Base-by-base conservation (phyloP, 495 filamentous ascomycete genomes). In the Podospora fimiseda region DNA sequence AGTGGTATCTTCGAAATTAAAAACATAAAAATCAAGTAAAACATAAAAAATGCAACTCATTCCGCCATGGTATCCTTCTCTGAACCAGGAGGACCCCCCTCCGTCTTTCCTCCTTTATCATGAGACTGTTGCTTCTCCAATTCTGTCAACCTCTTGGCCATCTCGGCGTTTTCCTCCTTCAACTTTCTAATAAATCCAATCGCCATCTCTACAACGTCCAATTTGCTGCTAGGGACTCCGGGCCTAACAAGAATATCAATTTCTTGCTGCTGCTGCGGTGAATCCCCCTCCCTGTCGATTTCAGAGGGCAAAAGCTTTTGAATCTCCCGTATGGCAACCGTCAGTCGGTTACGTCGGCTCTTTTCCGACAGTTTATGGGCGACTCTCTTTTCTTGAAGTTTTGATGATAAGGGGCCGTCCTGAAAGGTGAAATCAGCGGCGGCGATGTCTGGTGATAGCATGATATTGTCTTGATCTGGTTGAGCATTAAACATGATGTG, bases 341-440 rank as follows among this genome's bases (percentile, higher is more conserved):
- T 65, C 14, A 65, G 44, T 13, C 64, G 30, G n/a, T 62, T 67
- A 40, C 64, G 53, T 2, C 64, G 48, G 11, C 41, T 61, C 56
- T 67, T 67, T 58, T 67, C 64, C 5, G 64, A 67, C n/a, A 67
- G 52, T 52, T 65, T 67, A 52, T 67, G 64, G 8, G 62, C 64
- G 13, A 67, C 58, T 9, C 60, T 51, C 27, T 63, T 63, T 16
- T 58, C 62, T 19, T 58, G 50, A 11, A 58, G 33, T 45, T 61
- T 59, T 13, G 51, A 39, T 9, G 50, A 38, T 8, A 56, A 50
- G 50, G 45, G 43, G 22, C 57, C 54, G 15, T 60, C 57, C 0
- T 38, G 43, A 27, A 42, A 48, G 11, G 42, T 39, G 18, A 56
- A 18, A 39, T 56, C 52, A 16, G 42, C 43, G 8, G 19, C 15